These are phyloP conservation scores for Byssochlamys sp. DNA, from an alignment of 2,329 filamentous ascomycete genomes.

Conservation along the genomic window DNA sequence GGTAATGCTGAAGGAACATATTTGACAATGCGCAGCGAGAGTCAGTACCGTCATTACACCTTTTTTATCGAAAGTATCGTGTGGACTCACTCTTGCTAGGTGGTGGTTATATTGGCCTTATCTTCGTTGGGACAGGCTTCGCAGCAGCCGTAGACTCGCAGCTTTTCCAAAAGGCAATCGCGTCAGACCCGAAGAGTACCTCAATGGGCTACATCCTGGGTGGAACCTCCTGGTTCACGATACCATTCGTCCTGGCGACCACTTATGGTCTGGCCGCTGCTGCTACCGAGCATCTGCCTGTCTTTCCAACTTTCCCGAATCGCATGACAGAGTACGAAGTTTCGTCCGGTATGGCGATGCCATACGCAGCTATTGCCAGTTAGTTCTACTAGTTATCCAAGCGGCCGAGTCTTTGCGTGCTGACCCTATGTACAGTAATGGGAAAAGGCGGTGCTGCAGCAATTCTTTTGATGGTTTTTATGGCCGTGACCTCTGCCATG, in stretches of 20 bases:
- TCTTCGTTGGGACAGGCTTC: conserved; percentile 8
- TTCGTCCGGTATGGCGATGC: conserved; percentile 13
- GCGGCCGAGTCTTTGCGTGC: not conserved
- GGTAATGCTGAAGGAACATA: conserved; percentile 16
- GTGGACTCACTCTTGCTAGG: not conserved
- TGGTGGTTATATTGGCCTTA: conserved; percentile 7
- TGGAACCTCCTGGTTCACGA: conserved; percentile 15
- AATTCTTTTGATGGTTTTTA: conserved; percentile 30
- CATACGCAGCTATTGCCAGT: conserved; percentile 18
- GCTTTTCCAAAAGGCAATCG: conserved; percentile 19
- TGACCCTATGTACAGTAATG: conserved; percentile 5
- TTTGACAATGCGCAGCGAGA: not conserved
- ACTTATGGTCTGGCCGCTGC: conserved; percentile 17
- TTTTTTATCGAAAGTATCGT: not conserved
- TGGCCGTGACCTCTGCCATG: conserved; percentile 32
- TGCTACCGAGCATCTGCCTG: conserved; percentile 11
- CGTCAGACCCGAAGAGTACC: conserved; percentile 12
- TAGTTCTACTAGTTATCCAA: not conserved
- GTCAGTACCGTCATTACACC: not conserved
- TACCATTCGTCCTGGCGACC: conserved; percentile 17
- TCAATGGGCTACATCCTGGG: conserved; percentile 15
- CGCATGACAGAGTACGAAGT: conserved; percentile 14
- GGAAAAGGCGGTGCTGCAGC: conserved; percentile 17
- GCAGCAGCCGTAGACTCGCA: conserved; percentile 12
- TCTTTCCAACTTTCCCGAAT: conserved; percentile 4